Conservation (phyloP, 2,329 filamentous ascomycete genomes). For the Zymoseptoria tritici region DNA sequence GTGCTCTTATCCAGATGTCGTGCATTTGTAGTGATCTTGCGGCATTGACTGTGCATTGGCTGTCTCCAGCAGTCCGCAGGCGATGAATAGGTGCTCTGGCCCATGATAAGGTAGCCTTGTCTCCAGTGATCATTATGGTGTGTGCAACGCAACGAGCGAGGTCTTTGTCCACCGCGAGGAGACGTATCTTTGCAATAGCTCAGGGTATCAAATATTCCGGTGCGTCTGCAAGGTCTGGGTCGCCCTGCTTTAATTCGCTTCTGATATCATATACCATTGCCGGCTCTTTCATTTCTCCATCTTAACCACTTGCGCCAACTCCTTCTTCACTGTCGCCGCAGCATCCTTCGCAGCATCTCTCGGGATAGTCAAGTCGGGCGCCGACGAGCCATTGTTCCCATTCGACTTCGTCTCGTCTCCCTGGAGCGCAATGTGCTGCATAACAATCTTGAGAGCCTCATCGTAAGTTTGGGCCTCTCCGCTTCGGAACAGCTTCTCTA, state of each 20-base stretch:
- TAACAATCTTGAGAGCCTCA: constrained; percentile 48
- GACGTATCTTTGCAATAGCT: too few relatives aligned
- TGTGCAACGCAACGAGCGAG: too few relatives aligned
- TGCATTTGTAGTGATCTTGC: background rate
- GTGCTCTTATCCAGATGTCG: background rate
- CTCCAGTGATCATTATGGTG: background rate
- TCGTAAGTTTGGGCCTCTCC: constrained; percentile 51
- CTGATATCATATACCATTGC: background rate
- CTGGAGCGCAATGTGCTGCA: constrained; percentile 32
- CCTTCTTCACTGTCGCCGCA: constrained; percentile 45
- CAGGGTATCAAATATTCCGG: too few relatives aligned
- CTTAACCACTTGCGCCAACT: constrained; percentile 27
- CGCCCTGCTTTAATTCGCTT: background rate
- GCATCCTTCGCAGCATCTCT: constrained; percentile 45
- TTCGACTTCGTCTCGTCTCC: constrained; percentile 19
- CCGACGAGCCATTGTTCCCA: constrained; percentile 7
- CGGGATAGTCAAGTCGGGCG: constrained; percentile 22
- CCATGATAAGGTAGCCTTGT: background rate
- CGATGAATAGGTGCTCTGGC: background rate
- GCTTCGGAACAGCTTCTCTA: constrained; percentile 49
- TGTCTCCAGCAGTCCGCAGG: background rate
- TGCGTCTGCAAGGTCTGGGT: too few relatives aligned
- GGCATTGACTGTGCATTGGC: background rate
- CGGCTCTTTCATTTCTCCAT: constrained; percentile 10
- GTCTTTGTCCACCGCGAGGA: too few relatives aligned